These are phyloP conservation scores for Taphrina communis DNA, from an alignment of 1,139 yeast genomes.

Conservation along the genomic window DNA sequence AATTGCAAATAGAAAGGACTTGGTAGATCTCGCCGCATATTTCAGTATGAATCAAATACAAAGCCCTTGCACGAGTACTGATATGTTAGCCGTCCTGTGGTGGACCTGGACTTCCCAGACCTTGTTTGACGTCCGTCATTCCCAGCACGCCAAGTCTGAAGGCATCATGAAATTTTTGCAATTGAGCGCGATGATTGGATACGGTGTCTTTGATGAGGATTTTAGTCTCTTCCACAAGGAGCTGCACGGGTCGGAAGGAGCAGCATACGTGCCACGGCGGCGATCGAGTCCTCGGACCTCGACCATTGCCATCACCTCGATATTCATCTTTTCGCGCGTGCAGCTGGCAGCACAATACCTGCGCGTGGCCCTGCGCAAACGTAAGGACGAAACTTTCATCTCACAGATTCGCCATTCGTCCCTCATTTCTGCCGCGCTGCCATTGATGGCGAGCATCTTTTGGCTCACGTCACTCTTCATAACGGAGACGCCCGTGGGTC, in stretches of 20 bases:
- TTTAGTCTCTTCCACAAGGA: constrained; percentile 20
- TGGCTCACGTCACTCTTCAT: constrained; percentile 33
- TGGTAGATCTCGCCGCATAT: constrained; percentile 33
- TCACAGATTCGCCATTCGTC: constrained; percentile 3
- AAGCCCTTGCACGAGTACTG: not conserved
- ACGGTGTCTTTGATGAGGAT: constrained; percentile 35
- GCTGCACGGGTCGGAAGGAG: not conserved
- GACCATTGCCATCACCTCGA: constrained; percentile 15
- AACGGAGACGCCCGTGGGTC: not conserved
- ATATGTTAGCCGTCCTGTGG: constrained; percentile 29
- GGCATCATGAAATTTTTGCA: constrained; percentile 25
- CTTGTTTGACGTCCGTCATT: constrained; percentile 31
- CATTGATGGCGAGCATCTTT: constrained; percentile 22
- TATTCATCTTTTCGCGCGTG: constrained; percentile 28
- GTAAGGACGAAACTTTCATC: constrained; percentile 5
- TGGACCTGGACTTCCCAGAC: constrained; percentile 41
- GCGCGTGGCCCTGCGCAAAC: constrained; percentile 20
- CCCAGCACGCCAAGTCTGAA: constrained; percentile 19
- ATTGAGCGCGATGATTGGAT: constrained; percentile 18
- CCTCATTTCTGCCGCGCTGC: constrained; percentile 19
- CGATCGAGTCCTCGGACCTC: constrained; percentile 19
- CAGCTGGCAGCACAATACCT: constrained; percentile 28
- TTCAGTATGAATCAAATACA: constrained; percentile 14
- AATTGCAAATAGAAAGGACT: constrained; percentile 17
- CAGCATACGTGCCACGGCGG: constrained; percentile 1